Percentiles rank a stretch among this genome's conserved stretches.
Conservation (phyloP, 2,329 filamentous ascomycete genomes). For the Exserohilum rostratum region DNA sequence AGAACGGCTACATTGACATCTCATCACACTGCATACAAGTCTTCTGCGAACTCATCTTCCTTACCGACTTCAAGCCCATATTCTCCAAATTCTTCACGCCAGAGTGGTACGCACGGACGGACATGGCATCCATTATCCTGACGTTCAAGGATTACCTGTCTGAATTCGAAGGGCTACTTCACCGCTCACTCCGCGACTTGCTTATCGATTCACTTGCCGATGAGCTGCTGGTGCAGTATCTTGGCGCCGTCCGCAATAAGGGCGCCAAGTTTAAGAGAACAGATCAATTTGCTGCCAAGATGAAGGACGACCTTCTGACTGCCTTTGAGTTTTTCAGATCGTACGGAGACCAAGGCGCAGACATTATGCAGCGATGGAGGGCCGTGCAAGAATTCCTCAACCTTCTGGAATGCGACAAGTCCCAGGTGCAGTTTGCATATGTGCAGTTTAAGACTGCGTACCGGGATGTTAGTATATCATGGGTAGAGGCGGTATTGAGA, state of each 20-base stretch:
- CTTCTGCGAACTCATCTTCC: conserved; percentile 87
- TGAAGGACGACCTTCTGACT: conserved; percentile 89
- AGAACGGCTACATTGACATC: conserved; percentile 93
- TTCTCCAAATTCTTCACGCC: conserved; percentile 89
- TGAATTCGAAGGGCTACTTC: conserved; percentile 84
- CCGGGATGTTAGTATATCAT: conserved; percentile 92
- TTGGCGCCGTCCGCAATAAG: conserved; percentile 84
- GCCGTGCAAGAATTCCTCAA: conserved; percentile 84
- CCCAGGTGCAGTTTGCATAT: conserved; percentile 76
- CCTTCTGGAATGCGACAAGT: conserved; percentile 76
- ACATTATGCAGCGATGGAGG: conserved; percentile 89
- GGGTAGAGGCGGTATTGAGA: conserved; percentile 91
- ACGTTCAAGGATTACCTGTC: conserved; percentile 94
- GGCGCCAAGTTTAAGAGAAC: conserved; percentile 83
- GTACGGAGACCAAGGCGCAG: conserved; percentile 56
- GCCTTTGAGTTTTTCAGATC: conserved; percentile 87
- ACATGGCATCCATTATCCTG: conserved; percentile 90
- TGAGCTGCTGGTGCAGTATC: conserved; percentile 85
- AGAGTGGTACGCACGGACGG: conserved; percentile 83
- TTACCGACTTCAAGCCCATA: conserved; percentile 83
- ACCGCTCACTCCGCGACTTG: conserved; percentile 86
- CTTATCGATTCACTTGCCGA: conserved; percentile 93
- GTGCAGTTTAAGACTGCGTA: conserved; percentile 82
- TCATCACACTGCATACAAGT: conserved; percentile 89
- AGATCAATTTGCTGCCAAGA: conserved; percentile 90